phyloP scores from a whole-genome alignment of 2,329 filamentous ascomycete genomes.

The Penicillium sp. region DNA sequence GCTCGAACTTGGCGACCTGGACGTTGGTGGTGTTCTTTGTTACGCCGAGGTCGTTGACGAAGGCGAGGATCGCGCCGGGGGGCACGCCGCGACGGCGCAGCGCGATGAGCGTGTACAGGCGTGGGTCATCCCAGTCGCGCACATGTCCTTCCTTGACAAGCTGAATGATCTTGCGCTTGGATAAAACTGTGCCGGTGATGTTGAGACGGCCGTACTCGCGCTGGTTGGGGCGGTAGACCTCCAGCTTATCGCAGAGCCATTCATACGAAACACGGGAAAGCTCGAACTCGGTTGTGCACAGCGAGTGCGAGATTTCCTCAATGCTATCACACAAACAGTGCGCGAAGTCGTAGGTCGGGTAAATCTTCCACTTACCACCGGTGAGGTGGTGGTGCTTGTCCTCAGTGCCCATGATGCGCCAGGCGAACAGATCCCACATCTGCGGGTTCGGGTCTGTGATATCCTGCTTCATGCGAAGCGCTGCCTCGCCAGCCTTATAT shows the following conservation, averaged over 20 bases:
- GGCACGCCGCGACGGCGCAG: constrained; percentile 83
- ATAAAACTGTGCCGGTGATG: constrained; percentile 79
- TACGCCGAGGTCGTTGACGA: constrained; percentile 87
- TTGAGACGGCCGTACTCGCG: constrained; percentile 79
- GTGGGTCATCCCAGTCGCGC: constrained; percentile 85
- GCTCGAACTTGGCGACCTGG: constrained; percentile 78
- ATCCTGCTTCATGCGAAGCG: constrained; percentile 90
- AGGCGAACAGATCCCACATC: constrained; percentile 95
- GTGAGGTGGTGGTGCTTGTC: constrained; percentile 57
- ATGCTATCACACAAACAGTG: constrained; percentile 79
- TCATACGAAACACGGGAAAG: constrained; percentile 85
- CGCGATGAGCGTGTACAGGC: constrained; percentile 82
- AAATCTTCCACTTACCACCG: constrained; percentile 83
- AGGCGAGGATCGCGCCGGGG: constrained; percentile 82
- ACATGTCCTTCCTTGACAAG: constrained; percentile 77
- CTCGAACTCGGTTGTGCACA: constrained; percentile 93
- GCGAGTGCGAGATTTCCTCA: constrained; percentile 84
- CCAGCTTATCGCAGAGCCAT: constrained; percentile 78
- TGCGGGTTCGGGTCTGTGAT: constrained; percentile 80
- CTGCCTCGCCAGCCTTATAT: constrained; percentile 80
- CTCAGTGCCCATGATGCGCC: constrained; percentile 71
- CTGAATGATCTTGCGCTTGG: constrained; percentile 79
- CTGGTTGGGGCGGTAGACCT: constrained; percentile 90
- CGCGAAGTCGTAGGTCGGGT: constrained; percentile 78
- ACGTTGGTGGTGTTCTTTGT: constrained; percentile 80